Percentiles rank a stretch among this genome's conserved stretches.
Conservation (phyloP, 371 early-diverging fungal species). For the Encephalitozoon hellem region DNA sequence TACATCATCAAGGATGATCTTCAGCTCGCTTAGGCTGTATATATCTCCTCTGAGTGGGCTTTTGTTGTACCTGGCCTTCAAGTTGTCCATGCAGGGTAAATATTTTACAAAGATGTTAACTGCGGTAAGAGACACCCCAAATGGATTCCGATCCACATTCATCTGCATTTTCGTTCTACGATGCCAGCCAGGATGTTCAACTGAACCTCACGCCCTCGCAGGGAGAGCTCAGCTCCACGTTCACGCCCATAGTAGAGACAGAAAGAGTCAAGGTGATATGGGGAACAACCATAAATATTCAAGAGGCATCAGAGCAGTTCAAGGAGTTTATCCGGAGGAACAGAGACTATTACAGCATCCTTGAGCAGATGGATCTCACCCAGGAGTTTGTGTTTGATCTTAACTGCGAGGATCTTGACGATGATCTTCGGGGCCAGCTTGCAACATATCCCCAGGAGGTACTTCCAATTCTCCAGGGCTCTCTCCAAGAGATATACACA, state of each 20-base stretch:
- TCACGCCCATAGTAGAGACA: slow-evolving; percentile 45
- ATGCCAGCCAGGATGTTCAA: slow-evolving; percentile 52
- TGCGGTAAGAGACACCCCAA: not conserved
- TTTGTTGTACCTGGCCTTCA: slow-evolving; percentile 35
- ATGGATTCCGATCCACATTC: slow-evolving; percentile 49
- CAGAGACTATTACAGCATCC: slow-evolving; percentile 7
- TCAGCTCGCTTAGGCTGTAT: slow-evolving; percentile 38
- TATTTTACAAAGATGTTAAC: not conserved
- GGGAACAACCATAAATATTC: slow-evolving; percentile 91
- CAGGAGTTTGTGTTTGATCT: slow-evolving; percentile 39
- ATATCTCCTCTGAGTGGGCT: slow-evolving; percentile 47
- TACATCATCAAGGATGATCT: slow-evolving; percentile 45
- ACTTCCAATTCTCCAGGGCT: slow-evolving; percentile 80
- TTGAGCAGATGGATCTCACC: slow-evolving; percentile 41
- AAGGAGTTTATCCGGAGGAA: slow-evolving; percentile 70
- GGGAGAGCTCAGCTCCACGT: slow-evolving; percentile 31
- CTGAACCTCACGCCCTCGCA: slow-evolving; percentile 51
- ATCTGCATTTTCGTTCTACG: slow-evolving; percentile 59
- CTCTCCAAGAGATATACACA: slow-evolving; percentile 69
- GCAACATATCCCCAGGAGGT: slow-evolving; percentile 91
- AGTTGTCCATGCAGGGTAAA: slow-evolving; percentile 29
- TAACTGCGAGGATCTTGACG: slow-evolving; percentile 15
- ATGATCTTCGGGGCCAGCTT: slow-evolving; percentile 70
- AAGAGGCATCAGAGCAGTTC: slow-evolving; percentile 76
- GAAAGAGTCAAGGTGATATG: slow-evolving; percentile 67